Conservation (phyloP, 805 yeast genomes). For the Candida coquimbonensis region DNA sequence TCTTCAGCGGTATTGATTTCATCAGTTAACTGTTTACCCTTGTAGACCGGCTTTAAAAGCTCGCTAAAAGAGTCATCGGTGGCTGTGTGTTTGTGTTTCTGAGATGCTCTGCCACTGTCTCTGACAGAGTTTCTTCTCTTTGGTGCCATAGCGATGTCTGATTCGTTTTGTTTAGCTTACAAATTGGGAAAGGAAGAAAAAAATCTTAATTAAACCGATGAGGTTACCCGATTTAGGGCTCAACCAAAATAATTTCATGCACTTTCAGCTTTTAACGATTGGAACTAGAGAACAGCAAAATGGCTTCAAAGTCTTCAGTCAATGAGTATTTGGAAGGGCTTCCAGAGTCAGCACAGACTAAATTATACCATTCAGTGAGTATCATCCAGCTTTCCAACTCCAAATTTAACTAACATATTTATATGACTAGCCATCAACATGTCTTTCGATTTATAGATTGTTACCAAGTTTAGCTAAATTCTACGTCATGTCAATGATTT, state of each 20-base stretch:
- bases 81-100: conserved; percentile 16
- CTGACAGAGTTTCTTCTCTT: conserved; percentile 20
- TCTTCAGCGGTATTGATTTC: conserved; percentile 88
- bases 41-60: conserved; percentile 70
- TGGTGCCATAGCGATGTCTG: conserved; percentile 11
- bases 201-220: conserved; percentile 5
- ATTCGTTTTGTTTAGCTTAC: not conserved
- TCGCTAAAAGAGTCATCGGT: conserved; percentile 66
- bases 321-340: conserved; percentile 86
- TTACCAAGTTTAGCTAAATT: conserved; percentile 87
- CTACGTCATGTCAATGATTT: conserved; percentile 80
- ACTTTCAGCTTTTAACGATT: too few relatives aligned
- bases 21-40: conserved; percentile 83
- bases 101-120: conserved; percentile 4
- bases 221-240: conserved; percentile 9
- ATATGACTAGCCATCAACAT: conserved; percentile 65
- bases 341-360: conserved; percentile 78
- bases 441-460: conserved; percentile 85
- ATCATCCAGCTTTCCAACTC: not conserved
- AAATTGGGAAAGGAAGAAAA: not conserved
- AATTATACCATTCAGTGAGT: conserved; percentile 59
- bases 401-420: not conserved
- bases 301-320: conserved; percentile 42
- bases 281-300: not conserved
- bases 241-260: too few relatives aligned